Percentiles rank a stretch among this genome's conserved stretches.
phyloP scores from a whole-genome alignment of 2,329 filamentous ascomycete genomes.

The Trichoderma afroharzianum region DNA sequence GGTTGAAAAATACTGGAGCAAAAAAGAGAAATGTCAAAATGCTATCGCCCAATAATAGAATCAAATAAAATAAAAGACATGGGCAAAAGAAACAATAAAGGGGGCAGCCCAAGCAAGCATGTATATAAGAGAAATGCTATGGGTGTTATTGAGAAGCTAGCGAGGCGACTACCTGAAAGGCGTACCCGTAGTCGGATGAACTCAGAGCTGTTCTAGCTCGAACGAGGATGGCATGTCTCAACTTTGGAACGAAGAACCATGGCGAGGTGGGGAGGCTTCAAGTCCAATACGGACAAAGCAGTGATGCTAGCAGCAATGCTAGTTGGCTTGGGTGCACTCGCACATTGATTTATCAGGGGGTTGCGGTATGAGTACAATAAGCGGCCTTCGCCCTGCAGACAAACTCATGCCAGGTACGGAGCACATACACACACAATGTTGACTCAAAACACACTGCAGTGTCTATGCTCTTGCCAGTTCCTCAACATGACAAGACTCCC shows the following conservation, averaged over 20 bases:
- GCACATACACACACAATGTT: background rate
- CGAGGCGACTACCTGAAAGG: slow-evolving; percentile 4
- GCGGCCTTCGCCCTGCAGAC: slow-evolving; percentile 7
- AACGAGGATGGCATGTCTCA: slow-evolving; percentile 38
- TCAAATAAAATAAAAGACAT: background rate
- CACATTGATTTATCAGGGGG: slow-evolving; percentile 2
- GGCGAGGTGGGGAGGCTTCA: slow-evolving; percentile 19
- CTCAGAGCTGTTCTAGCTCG: slow-evolving; percentile 13
- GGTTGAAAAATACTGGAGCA: slow-evolving; percentile 65
- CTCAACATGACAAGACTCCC: background rate
- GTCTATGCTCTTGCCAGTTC: background rate
- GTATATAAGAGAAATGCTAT: slow-evolving; percentile 1
- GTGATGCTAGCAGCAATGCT: background rate
- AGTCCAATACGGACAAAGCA: slow-evolving; percentile 1
- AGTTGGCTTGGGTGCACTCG: slow-evolving; percentile 3
- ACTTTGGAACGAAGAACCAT: slow-evolving; percentile 35
- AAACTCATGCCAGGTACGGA: background rate
- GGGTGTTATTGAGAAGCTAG: background rate
- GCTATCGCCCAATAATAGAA: background rate
- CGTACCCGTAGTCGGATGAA: background rate
- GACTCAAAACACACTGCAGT: background rate
- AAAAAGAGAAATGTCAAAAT: background rate
- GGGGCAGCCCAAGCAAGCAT: slow-evolving; percentile 9
- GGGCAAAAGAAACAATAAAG: background rate
- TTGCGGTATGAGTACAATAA: background rate